Evolutionary conservation across 768 basidiomycete species (phyloP).

Genomic region (Tylopilus sp.): DNA sequence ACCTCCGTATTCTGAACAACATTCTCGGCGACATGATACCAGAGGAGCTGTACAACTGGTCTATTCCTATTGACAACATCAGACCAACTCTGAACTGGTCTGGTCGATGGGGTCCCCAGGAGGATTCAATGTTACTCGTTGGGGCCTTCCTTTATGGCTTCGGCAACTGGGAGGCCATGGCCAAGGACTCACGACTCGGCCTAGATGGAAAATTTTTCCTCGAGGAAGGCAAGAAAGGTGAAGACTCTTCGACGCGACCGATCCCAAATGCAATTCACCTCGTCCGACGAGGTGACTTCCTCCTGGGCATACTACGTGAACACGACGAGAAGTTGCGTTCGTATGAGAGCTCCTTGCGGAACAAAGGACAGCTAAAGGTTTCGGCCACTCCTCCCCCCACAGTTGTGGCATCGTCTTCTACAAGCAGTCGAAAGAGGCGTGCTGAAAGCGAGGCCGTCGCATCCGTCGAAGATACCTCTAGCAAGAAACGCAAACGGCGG

Average conservation of each 20-base stretch:
- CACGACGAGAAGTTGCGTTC: slow-evolving; percentile 89
- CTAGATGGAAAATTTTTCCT: slow-evolving; percentile 95
- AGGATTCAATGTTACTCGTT: slow-evolving; percentile 92
- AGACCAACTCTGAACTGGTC: slow-evolving; percentile 96
- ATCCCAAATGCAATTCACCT: slow-evolving; percentile 98
- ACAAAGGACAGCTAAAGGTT: slow-evolving; percentile 63
- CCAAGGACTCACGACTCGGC: slow-evolving; percentile 79
- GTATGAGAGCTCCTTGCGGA: slow-evolving; percentile 77
- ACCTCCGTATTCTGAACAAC: slow-evolving; percentile 83
- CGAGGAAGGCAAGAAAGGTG: slow-evolving; percentile 94
- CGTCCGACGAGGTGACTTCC: slow-evolving; percentile 93
- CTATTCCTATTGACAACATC: slow-evolving; percentile 88
- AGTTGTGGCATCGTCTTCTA: slow-evolving; percentile 64
- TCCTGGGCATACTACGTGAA: slow-evolving; percentile 78
- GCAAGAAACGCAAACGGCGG: slow-evolving; percentile 80
- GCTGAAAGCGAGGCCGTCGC: slow-evolving; percentile 85
- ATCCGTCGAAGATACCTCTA: slow-evolving; percentile 66
- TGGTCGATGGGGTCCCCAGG: slow-evolving; percentile 87
- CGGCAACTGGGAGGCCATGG: slow-evolving; percentile 95
- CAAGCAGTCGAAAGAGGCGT: slow-evolving; percentile 63
- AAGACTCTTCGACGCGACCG: slow-evolving; percentile 77
- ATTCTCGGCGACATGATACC: slow-evolving; percentile 60
- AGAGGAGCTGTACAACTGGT: slow-evolving; percentile 78
- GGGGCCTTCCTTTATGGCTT: slow-evolving; percentile 94
- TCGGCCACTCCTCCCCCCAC: slow-evolving; percentile 76